Evolutionary conservation across 164 flowering plant genomes (phyloP), one percentile per base, ranked within the genome.

Genomic region (Vitis amurensis): DNA sequence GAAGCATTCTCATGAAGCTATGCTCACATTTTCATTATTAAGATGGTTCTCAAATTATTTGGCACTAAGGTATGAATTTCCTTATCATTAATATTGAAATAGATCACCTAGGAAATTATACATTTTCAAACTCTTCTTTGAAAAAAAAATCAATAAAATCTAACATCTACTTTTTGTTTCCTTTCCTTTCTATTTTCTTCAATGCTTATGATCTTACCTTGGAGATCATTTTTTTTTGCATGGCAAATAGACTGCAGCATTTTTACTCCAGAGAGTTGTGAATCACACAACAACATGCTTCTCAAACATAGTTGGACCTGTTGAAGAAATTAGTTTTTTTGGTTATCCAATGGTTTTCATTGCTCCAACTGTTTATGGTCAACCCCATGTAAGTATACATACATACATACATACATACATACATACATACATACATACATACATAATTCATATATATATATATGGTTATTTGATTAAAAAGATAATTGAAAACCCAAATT

Each of bases 281-380:
- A 59, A 63, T 11, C 72, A 82, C 68, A 76, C 87, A 0, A 89
- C 94, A 1, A n/a, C 85, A 76, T 56, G 83, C 44, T 84, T 88
- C 73, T 85, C 97, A 8, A 91, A 80, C 55, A 63, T 91, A 50
- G 76, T 80, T 51, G 94, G 97, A n/a, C 92, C 97, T 0, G 15
- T 19, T 0, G 92, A 88, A 72, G 92, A 86, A 62, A 76, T 89
- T 11, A 71, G 84, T 64, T 86, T 88, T 11, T 78, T 51, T 57
- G 94, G 91, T 12, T 86, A 85, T 71, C 88, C 86, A 1, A 52
- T 89, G n/a, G 68, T 76, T 55, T 89, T 70, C 72, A 50, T 89
- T 52, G 92, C 97, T 70, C 89, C 97, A 13, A 71, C 66, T 56
- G 83, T 78, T 59, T 87, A 77, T 50, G 94, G 94, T 3, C 82